Evolutionary conservation across 139 green algal species (phyloP).

Genomic region (Tetradesmus obliquus): DNA sequence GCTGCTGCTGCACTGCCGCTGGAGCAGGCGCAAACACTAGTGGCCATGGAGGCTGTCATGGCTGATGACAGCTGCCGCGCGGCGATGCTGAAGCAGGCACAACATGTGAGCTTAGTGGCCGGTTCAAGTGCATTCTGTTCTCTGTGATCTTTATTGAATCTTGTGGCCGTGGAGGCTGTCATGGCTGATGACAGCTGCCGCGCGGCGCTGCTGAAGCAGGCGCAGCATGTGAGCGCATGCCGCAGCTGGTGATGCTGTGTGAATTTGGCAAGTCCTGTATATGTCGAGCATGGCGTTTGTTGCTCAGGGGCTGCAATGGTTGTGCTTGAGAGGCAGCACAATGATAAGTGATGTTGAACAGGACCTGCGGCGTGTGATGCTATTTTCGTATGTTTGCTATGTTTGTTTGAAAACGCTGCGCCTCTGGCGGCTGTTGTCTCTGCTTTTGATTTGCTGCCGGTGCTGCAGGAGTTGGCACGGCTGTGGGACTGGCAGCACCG

Average conservation of each 20-base stretch:
- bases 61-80: slow-evolving; percentile 17
- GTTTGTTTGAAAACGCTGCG: background rate
- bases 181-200: slow-evolving; percentile 31
- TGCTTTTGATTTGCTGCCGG: background rate
- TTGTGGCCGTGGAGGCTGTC: background rate
- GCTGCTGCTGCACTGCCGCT: background rate
- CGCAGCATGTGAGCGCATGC: slow-evolving; percentile 32
- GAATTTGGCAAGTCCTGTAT: no score
- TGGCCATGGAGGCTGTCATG: slow-evolving; percentile 12
- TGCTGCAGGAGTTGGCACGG: no score
- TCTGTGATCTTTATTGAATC: background rate
- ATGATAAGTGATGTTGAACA: background rate
- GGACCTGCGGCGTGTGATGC: background rate
- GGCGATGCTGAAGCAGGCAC: slow-evolving; percentile 33
- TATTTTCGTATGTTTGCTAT: background rate
- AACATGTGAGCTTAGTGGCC: slow-evolving; percentile 13
- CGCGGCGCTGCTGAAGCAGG: slow-evolving; percentile 27
- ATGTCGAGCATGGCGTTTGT: no score
- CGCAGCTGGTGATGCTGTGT: background rate
- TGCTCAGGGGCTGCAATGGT: background rate
- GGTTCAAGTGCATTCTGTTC: no score
- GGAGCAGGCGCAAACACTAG: background rate
- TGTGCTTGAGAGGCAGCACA: background rate
- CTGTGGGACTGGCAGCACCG: slow-evolving; percentile 20
- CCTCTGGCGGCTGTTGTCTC: no score